Evolutionary conservation across 495 filamentous ascomycete genomes (phyloP), one percentile per base, ranked within the genome.

Genomic region (Rhizodiscina lignyota): DNA sequence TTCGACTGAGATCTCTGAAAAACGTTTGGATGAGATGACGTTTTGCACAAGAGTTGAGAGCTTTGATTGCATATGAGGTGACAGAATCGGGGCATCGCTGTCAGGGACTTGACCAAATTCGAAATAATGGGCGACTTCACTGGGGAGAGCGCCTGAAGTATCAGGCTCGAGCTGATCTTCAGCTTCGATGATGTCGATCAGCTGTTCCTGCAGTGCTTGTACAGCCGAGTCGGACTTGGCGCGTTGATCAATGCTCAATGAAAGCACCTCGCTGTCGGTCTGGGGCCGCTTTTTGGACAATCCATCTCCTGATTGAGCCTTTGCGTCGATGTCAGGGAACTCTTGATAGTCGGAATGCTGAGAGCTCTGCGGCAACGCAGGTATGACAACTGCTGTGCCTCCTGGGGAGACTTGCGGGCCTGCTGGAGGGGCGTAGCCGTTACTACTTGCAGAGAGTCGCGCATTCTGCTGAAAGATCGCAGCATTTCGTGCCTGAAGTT

Each of bases 171-270:
- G 55, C 24, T 74, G 64, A 44, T 85, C 74, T 49, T 93, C 83
- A 1, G 80, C 76, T 40, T 80, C 70, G 48, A 91, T 87, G 16
- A 87, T 67, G 17, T 79, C 68, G 34, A 76, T 64, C 2, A 93
- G 54, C 24, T 79, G 64, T 15, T 72, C 63, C 33, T 72, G 70
- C 11, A 94, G 53, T 23, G 74, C 72, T 30, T 73, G 55, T 31
- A 83, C 61, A 32, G 73, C 73, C 2, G 70, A 63, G 45, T 91
- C 77, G 2, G 82, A 76, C 47, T 84, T 77, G 40, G 40, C 33
- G 24, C 35, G 27, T n/a, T 38, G 27, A 2, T 12, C 33, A 12
- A 22, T 13, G 10, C 19, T 18, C 12, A 27, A 8, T 27, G 8
- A 13, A 27, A 13, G 8, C 24, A 13, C 13, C 8, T 8, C 24